Conservation (phyloP, 768 basidiomycete genomes). For the Boletus speciosus region DNA sequence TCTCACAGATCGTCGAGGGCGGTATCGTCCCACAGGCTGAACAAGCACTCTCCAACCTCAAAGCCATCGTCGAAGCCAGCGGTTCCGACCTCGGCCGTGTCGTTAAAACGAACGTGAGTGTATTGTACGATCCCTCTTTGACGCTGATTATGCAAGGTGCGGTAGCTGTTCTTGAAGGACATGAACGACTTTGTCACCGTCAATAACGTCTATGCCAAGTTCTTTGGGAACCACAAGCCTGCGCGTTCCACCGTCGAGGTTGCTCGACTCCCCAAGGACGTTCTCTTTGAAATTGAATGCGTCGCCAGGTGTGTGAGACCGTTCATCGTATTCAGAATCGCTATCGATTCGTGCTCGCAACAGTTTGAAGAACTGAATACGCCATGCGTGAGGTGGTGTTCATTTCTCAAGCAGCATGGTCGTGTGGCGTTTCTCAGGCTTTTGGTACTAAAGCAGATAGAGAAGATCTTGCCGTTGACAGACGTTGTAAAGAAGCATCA, state of each 20-base stretch:
- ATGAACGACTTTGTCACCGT: slow-evolving; percentile 88
- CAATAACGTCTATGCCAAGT: slow-evolving; percentile 76
- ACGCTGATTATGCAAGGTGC: neutral
- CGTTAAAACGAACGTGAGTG: slow-evolving; percentile 84
- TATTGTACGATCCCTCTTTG: neutral
- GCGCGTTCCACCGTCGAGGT: slow-evolving; percentile 93
- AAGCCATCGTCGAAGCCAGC: slow-evolving; percentile 77
- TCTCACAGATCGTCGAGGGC: slow-evolving; percentile 41
- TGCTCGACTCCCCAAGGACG: slow-evolving; percentile 83
- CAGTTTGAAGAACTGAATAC: slow-evolving; percentile 20
- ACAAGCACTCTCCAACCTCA: slow-evolving; percentile 85
- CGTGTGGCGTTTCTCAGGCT: neutral
- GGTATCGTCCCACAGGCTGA: slow-evolving; percentile 47
- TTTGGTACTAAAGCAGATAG: neutral
- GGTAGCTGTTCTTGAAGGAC: slow-evolving; percentile 83
- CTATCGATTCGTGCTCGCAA: neutral
- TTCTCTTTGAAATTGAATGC: slow-evolving; percentile 88
- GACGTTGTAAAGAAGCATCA: neutral
- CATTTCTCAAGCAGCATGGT: neutral
- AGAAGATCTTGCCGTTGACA: neutral
- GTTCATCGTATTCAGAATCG: neutral
- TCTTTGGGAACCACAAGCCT: slow-evolving; percentile 90
- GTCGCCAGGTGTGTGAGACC: slow-evolving; percentile 61
- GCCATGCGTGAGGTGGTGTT: neutral
- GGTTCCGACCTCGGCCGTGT: slow-evolving; percentile 78